A percentile compares a stretch with the other conserved stretches of the same genome.
phyloP scores from a whole-genome alignment of 2,329 filamentous ascomycete genomes.

The Neopestalotiopsis sp. region DNA sequence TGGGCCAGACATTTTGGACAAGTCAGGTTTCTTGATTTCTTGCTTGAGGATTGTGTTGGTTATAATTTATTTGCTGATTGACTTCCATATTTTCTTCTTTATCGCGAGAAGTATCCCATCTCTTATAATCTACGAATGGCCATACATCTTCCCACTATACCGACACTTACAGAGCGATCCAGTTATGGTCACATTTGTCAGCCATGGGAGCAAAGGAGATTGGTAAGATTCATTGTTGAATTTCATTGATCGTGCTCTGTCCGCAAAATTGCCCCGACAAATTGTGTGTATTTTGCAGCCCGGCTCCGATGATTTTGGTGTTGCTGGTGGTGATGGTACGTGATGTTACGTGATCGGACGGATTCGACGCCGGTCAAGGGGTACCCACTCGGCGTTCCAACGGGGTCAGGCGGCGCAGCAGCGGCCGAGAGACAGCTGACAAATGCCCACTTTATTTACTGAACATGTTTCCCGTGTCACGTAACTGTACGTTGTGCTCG shows the following conservation, averaged over 20 bases:
- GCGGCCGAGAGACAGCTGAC: conserved; percentile 3
- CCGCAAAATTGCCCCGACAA: background rate
- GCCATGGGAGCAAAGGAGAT: background rate
- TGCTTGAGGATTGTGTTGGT: background rate
- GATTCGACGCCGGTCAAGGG: conserved; percentile 19
- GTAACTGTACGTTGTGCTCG: background rate
- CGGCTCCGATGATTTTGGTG: background rate
- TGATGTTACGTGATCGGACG: conserved; percentile 27
- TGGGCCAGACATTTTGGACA: background rate
- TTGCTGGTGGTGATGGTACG: background rate
- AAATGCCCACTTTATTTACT: conserved; percentile 6
- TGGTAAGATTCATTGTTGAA: background rate
- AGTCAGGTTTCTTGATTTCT: background rate
- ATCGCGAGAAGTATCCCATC: background rate
- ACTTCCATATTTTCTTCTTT: background rate
- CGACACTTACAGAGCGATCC: background rate
- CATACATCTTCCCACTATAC: background rate
- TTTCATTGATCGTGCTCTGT: background rate
- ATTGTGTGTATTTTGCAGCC: background rate
- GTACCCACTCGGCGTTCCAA: background rate
- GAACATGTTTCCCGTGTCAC: background rate
- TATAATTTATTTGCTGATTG: too few relatives aligned
- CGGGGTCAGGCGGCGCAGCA: background rate
- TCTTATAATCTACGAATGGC: background rate
- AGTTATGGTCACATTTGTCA: background rate